Conservation (phyloP, 495 filamentous ascomycete genomes). For the Penicillium silybi region DNA sequence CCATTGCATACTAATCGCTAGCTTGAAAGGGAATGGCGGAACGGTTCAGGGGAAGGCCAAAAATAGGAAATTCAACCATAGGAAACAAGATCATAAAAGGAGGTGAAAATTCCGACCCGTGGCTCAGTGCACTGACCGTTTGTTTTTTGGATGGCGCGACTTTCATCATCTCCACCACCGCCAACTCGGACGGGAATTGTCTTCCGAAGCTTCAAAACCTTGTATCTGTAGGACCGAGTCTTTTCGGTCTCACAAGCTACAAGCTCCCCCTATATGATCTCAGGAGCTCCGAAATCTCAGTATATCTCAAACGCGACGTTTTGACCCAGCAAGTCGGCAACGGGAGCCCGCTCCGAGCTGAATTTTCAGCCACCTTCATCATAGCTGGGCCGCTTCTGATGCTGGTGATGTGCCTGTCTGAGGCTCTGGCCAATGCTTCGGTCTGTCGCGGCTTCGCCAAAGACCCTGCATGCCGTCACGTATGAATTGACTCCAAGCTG, state of each 20-base stretch:
- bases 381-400: too few species aligned
- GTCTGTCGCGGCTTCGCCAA: constrained; percentile 39
- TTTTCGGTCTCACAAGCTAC: not conserved
- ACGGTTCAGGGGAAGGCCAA: not conserved
- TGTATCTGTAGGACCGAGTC: not conserved
- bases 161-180: not conserved
- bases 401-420: constrained; percentile 4
- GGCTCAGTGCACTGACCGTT: not conserved
- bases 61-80: not conserved
- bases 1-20: not conserved
- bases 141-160: not conserved
- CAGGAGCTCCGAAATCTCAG: constrained; percentile 17
- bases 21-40: not conserved
- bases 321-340: constrained; percentile 17
- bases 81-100: not conserved
- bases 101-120: not conserved
- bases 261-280: not conserved
- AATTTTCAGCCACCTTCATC: too few species aligned
- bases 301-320: constrained; percentile 20
- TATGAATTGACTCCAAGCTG: constrained; percentile 26
- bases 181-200: not conserved
- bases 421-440: constrained; percentile 15
- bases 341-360: constrained; percentile 15
- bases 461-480: constrained; percentile 36
- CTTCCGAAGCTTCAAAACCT: too few species aligned